phyloP scores from a whole-genome alignment of 495 filamentous ascomycete species.

The Aspergillus nanangensis region DNA sequence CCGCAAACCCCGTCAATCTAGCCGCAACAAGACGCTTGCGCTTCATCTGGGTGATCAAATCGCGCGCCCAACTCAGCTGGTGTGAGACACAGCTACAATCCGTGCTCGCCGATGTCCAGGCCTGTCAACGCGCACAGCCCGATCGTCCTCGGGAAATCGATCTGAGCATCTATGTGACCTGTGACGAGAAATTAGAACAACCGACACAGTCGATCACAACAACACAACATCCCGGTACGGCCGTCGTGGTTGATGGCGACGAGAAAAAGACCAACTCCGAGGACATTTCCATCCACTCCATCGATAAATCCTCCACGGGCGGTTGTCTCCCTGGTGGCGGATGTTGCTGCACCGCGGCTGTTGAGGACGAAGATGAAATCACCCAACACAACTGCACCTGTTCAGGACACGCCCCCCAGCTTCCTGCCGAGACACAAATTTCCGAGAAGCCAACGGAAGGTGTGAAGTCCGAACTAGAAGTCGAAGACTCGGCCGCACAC shows the following conservation, averaged over 20 bases:
- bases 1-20: slow-evolving; percentile 1
- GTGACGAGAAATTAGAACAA: slow-evolving; percentile 42
- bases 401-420: slow-evolving; percentile 15
- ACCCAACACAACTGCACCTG: slow-evolving; percentile 27
- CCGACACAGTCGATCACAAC: no score
- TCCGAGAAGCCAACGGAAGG: slow-evolving; percentile 1
- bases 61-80: slow-evolving; percentile 62
- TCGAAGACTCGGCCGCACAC: not conserved
- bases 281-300: slow-evolving; percentile 19
- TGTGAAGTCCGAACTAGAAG: not conserved
- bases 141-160: slow-evolving; percentile 41
- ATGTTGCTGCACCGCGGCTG: slow-evolving; percentile 50
- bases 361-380: slow-evolving; percentile 44
- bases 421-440: not conserved
- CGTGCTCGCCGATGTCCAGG: slow-evolving; percentile 48
- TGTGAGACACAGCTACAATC: slow-evolving; percentile 59
- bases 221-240: no score
- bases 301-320: slow-evolving; percentile 6
- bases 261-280: slow-evolving; percentile 9
- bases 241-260: no score
- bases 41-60: slow-evolving; percentile 71
- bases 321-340: slow-evolving; percentile 33
- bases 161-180: slow-evolving; percentile 57
- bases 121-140: slow-evolving; percentile 20
- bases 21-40: slow-evolving; percentile 60